These are phyloP conservation scores for Pseudoperonospora humuli DNA, from an alignment of 352 stramenopile species.

Conservation along the genomic window DNA sequence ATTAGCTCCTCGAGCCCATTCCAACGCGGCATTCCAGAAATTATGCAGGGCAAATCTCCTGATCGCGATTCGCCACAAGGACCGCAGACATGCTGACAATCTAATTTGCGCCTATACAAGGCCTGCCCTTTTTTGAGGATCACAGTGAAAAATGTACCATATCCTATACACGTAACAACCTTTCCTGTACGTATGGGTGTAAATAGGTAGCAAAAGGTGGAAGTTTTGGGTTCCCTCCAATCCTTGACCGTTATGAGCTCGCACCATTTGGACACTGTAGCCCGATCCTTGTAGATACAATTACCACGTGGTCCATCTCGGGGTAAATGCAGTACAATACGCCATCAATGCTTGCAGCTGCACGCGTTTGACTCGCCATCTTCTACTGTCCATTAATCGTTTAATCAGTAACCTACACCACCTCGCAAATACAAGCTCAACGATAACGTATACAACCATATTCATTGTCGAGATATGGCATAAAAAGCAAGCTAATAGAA, in stretches of 20 bases:
- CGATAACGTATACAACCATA: slow-evolving; percentile 27
- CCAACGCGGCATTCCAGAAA: slow-evolving; percentile 40
- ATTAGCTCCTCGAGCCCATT: slow-evolving; percentile 26
- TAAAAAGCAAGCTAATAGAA: slow-evolving; percentile 31
- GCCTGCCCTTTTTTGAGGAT: slow-evolving; percentile 2
- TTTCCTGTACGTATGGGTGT: too few species aligned
- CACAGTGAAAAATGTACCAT: neutral
- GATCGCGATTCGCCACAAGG: slow-evolving; percentile 68
- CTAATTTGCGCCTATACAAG: neutral
- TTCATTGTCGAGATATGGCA: slow-evolving; percentile 18
- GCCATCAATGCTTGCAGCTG: slow-evolving; percentile 24
- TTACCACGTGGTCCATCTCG: slow-evolving; percentile 41
- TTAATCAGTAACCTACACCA: too few species aligned
- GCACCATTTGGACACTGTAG: slow-evolving; percentile 30
- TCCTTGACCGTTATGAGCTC: slow-evolving; percentile 21
- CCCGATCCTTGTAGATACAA: slow-evolving; percentile 16
- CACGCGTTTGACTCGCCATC: slow-evolving; percentile 24
- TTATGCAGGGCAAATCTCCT: slow-evolving; percentile 79
- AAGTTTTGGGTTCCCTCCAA: too few species aligned
- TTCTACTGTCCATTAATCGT: slow-evolving; percentile 13
- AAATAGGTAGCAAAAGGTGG: too few species aligned
- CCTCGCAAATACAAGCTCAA: too few species aligned
- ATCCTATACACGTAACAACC: too few species aligned
- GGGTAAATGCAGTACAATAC: slow-evolving; percentile 54
- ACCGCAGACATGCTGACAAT: neutral